These are phyloP conservation scores for Medicago lupulina DNA, from an alignment of 306 rosid genomes.

Conservation along the genomic window DNA sequence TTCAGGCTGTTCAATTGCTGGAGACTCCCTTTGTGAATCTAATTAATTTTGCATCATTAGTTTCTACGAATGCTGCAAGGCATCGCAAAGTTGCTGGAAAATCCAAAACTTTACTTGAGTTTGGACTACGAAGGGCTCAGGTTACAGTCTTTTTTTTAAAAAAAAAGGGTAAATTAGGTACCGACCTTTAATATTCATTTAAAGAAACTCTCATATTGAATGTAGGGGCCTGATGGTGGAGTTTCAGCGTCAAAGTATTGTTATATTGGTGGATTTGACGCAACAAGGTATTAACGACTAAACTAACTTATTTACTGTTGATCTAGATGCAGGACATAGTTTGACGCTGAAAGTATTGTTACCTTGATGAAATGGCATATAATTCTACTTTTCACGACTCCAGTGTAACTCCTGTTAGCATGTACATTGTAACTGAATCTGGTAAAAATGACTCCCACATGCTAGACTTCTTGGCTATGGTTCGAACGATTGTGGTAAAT, in stretches of 20 bases:
- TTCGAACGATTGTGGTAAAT: conserved; percentile 30
- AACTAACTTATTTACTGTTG: not conserved
- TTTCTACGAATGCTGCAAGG: conserved; percentile 97
- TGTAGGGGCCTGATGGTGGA: conserved; percentile 99
- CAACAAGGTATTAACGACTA: conserved; percentile 78
- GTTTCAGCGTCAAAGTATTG: conserved; percentile 94
- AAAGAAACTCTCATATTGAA: conserved; percentile 40
- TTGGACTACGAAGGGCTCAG: conserved; percentile 98
- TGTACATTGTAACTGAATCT: conserved; percentile 18
- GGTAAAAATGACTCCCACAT: conserved; percentile 6
- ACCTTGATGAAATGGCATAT: not conserved
- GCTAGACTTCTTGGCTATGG: conserved; percentile 6
- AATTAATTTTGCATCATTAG: conserved; percentile 86
- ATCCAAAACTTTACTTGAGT: conserved; percentile 87
- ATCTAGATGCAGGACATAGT: not conserved
- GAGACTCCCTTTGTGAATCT: conserved; percentile 97
- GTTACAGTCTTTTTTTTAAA: conserved; percentile 43
- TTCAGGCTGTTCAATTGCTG: conserved; percentile 93
- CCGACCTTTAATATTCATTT: conserved; percentile 26
- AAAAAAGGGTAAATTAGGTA: conserved; percentile 30
- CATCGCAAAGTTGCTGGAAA: conserved; percentile 98
- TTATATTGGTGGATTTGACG: conserved; percentile 97
- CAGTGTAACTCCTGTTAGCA: conserved; percentile 11
- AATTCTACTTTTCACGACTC: not conserved
- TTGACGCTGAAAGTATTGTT: not conserved